Base-by-base conservation (phyloP, 2,329 filamentous ascomycete genomes). In the Aureobasidium musti region DNA sequence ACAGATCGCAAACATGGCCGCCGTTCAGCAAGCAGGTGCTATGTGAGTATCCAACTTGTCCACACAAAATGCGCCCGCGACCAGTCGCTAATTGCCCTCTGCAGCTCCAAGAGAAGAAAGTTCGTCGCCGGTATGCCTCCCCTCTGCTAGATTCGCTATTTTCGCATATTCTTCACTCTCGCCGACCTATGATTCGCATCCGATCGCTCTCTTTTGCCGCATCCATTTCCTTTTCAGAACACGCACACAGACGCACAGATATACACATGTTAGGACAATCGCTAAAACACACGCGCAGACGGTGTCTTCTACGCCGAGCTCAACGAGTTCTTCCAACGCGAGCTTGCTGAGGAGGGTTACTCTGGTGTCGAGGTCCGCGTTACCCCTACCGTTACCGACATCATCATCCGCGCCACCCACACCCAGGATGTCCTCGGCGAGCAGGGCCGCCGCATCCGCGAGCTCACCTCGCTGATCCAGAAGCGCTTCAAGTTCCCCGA, bases 401-500 rank as follows among this genome's bases (percentile, higher is more conserved):
- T 98, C 89, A 98, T 99, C 89, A 96, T 99, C 88, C 95, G 95
- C 83, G 95, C 95, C 81, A 99, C 95, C 80, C 95, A 99, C 90
- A 99, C 95, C 80, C 95, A 99, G 87, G 96, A 99, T 87, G 96
- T 99, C 76, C 92, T 99, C 79, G 95, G 95, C 80, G 95, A 99
- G 90, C 95, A 99, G 88, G 95, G 95, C 79, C 93, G 95, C 86
- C 92, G 95, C 86, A 99, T 99, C 84, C 94, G 95, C 83, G 95
- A 99, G 88, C 92, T 99, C 84, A 99, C 95, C 81, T 97, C 92
- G 79, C 90, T 99, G 81, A 99, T 99, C 88, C 96, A 99, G 88
- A 98, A 99, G 91, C 93, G 95, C 81, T 99, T 99, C 91, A 97
- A 97, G 88, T 99, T 99, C 90, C 94, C 95, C 84, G 94, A 98